A percentile compares a stretch with the other conserved stretches of the same genome.
phyloP scores from a whole-genome alignment of 257 asterid species.

The Primulina huaijiensis region DNA sequence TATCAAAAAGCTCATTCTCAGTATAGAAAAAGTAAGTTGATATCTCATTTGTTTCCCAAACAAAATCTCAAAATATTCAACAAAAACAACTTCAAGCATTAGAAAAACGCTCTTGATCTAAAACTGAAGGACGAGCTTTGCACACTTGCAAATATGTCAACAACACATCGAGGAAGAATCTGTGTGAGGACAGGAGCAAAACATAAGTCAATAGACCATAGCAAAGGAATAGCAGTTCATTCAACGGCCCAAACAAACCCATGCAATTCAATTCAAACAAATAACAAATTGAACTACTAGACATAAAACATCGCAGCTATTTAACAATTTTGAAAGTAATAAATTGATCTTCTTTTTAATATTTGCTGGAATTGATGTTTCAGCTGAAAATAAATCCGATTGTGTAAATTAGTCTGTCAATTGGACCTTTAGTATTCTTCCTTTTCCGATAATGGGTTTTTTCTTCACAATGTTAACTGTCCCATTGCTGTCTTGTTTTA shows the following conservation, averaged over 20 bases:
- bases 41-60: slow-evolving; percentile 8
- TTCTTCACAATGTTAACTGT: not conserved
- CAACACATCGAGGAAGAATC: not conserved
- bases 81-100: slow-evolving; percentile 1
- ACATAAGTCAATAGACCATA: not conserved
- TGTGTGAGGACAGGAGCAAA: not conserved
- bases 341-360: not conserved
- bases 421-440: not conserved
- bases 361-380: not conserved
- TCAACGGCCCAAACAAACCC: not conserved
- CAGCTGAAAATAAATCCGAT: not conserved
- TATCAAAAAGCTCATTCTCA: slow-evolving; percentile 36
- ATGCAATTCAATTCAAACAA: not conserved
- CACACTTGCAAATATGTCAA: not conserved
- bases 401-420: not conserved
- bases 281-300: no score
- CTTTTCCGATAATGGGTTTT: not conserved
- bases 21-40: slow-evolving; percentile 20
- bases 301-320: not conserved
- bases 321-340: not conserved
- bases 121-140: not conserved
- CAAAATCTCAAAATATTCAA: not conserved
- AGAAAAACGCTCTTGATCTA: slow-evolving; percentile 3
- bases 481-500: not conserved
- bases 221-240: slow-evolving; percentile 1